Base-by-base conservation (phyloP, 192 early-diverging fungal genomes). In the Backusella morwellensis region DNA sequence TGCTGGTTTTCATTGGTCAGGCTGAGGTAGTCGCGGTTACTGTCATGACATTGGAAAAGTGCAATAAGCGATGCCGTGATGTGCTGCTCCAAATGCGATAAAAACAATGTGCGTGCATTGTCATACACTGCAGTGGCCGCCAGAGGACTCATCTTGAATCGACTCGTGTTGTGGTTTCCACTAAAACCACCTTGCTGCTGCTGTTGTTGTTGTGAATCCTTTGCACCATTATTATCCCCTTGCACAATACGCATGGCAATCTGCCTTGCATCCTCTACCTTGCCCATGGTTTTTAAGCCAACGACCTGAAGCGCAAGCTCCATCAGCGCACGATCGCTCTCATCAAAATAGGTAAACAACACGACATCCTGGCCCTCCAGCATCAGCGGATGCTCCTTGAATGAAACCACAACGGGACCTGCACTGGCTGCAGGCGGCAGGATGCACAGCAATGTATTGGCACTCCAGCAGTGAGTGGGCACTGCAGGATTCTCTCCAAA, bases 231-330 rank as follows among this genome's bases (percentile, higher is more conserved):
- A 35, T 42, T 70, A 68, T 78, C 81, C 12, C 77, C 77, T 71
- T 83, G 78, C 41, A 90, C 88, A 59, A 89, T 89, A 15, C 83
- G 80, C 87, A 90, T 86, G 3, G 91, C 91, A 63, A 91, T 87
- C 63, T 90, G 80, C 32, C 91, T 78, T 34, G 91, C 88, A 73
- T 90, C 88, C 72, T 92, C 91, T 12, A 93, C 76, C 77, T 88
- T 90, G 6, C 88, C 92, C 35, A 85, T 88, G 68, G 91, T 88
- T 69, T 89, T 81, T 41, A 96, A 77, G 6, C 95, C 95, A 0
- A 95, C 87, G 0, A 95, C 90, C 67, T 94, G 93, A 70, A 96
- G 81, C 17, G 93, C 91, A 47, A 96, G 83, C 75, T 94, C 94
- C 82, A 94, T 90, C 81, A 96, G 83, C 36, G 92, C 91, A 47